Base-by-base conservation (phyloP, 805 yeast genomes). In the Schizosaccharomyces osmophilus region DNA sequence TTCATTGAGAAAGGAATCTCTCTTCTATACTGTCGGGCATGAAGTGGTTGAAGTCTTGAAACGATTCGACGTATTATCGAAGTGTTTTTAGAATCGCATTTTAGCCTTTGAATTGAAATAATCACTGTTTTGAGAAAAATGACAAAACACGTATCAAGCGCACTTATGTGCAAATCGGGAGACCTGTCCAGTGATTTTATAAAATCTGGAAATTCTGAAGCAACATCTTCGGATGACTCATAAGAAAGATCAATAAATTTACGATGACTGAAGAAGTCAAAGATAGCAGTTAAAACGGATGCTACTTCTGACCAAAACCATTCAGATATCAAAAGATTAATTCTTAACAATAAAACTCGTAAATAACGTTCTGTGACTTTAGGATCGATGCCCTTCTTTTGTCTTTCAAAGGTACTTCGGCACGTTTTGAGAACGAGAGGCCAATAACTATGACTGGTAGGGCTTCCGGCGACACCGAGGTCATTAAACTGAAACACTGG, bases 31-130 rank as follows among this genome's bases (percentile, higher is more conserved):
- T 64, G 36, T 8, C 68, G 61, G 17, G 67, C 67, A 55, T 65
- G 64, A 55, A 67, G 39, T 13, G 69, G 69, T 5, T 67, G 66
- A 4, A 67, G 66, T n/a, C 65, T 60, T 3, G 68, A 67, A 3
- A 67, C 61, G 26, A 66, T 36, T 1, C 67, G 42, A n/a, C 45
- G 19, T 8, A 57, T 22, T 6, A 6, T 17, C 17, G 17, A 9
- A 4, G 26, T 19, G 4, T 36, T 41, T 13, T 32, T 36, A 5
- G 31, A 8, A 5, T 19, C 48, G 6, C 9, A 17, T 41, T 36
- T 36, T 26, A 57, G 26, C 4, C 48, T n/a, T n/a, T 45, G 31
- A 41, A 67, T 64, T 39, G 62, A 43, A 32, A 59, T 48, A 5
- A 67, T 67, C 5, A 66, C 55, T 6, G 59, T 60, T 55, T 67